These are phyloP conservation scores for Nakataea oryzae DNA, from an alignment of 2,329 filamentous ascomycete species.

Conservation along the genomic window DNA sequence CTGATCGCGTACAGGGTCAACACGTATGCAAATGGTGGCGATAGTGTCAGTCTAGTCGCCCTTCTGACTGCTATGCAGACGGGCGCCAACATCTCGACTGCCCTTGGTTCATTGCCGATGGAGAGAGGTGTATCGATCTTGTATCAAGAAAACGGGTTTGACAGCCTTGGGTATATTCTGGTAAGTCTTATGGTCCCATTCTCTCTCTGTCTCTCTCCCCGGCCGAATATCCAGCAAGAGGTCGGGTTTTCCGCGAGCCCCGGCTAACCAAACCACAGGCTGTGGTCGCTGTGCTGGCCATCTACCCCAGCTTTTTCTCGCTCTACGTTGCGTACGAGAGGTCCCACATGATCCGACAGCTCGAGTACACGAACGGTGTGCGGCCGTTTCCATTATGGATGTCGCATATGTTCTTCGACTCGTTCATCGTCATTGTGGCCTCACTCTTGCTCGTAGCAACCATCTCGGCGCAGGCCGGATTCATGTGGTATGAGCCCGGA, in stretches of 20 bases:
- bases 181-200: background rate
- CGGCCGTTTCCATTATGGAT: constrained; percentile 73
- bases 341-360: constrained; percentile 64
- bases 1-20: constrained; percentile 59
- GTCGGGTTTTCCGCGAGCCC: no score
- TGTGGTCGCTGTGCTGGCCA: constrained; percentile 44
- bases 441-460: constrained; percentile 52
- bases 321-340: constrained; percentile 83
- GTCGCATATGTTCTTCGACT: constrained; percentile 75
- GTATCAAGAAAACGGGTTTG: background rate
- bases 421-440: constrained; percentile 57
- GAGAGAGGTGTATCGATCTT: constrained; percentile 42
- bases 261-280: background rate
- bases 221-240: no score
- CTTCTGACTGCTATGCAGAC: constrained; percentile 52
- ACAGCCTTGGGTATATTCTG: background rate
- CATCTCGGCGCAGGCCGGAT: constrained; percentile 55
- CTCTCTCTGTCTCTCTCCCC: no score
- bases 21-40: constrained; percentile 46
- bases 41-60: constrained; percentile 53
- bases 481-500: constrained; percentile 65
- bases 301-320: constrained; percentile 78
- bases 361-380: constrained; percentile 90
- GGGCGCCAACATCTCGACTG: constrained; percentile 58
- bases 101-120: constrained; percentile 62